These are phyloP conservation scores for Tilletia setariae DNA, from an alignment of 1,284 basidiomycete species.

Conservation along the genomic window DNA sequence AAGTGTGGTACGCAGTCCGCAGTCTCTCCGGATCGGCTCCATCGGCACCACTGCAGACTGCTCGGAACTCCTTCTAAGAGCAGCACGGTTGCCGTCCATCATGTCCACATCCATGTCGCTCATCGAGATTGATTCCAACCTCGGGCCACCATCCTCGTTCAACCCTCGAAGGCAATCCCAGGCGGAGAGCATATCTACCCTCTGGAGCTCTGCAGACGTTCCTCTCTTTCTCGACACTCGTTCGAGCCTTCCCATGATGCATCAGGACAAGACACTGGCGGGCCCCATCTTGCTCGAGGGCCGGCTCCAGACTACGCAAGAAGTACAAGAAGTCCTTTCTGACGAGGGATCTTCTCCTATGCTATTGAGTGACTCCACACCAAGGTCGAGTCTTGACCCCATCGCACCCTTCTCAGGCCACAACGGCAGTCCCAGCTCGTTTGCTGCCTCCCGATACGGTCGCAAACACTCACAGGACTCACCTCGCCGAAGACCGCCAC, in stretches of 20 bases:
- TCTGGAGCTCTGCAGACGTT: slow-evolving; percentile 46
- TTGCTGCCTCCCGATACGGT: slow-evolving; percentile 9
- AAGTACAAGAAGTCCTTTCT: background rate
- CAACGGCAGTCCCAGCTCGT: slow-evolving; percentile 3
- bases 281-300: background rate
- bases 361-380: background rate
- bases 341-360: background rate
- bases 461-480: slow-evolving; percentile 8
- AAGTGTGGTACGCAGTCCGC: background rate
- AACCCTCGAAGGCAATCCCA: background rate
- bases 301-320: background rate
- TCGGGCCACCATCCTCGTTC: background rate
- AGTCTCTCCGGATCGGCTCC: background rate
- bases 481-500: slow-evolving; percentile 5
- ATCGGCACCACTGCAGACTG: slow-evolving; percentile 2
- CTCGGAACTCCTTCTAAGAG: background rate
- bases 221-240: slow-evolving; percentile 39
- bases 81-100: background rate
- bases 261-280: background rate
- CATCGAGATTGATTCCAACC: background rate
- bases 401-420: background rate
- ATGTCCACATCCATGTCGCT: slow-evolving; percentile 9
- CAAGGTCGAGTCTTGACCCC: slow-evolving; percentile 3
- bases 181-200: slow-evolving; percentile 33
- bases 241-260: background rate